Evolutionary conservation across 257 asterid genomes (phyloP), one percentile per base, ranked within the genome.

Genomic region (Perilla frutescens): DNA sequence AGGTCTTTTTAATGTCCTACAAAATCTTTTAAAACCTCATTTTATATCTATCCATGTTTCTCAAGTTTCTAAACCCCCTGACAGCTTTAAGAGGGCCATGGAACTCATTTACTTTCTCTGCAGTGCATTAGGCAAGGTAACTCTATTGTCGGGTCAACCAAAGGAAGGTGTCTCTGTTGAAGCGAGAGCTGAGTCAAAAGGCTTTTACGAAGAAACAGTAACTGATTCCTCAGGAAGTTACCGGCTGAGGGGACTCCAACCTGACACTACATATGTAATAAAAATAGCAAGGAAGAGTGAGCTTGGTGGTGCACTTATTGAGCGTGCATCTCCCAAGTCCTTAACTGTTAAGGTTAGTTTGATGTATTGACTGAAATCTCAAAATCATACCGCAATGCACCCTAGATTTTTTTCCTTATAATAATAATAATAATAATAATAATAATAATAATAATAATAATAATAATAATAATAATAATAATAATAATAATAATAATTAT

Each of bases 231-330:
- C 88, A 8, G 98, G 97, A 75, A 84, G 85, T 72, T 93, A 85
- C 68, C 92, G 98, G 56, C 84, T 93, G 74, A 89, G 98, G 83
- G 98, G 98, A 72, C 98, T 93, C 78, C 88, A 84, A 66, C 97
- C 97, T 55, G 89, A 81, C 62, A 87, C 96, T 39, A 76, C 87
- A 50, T 93, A 93, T 87, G 84, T 74, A 58, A 81, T 93, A 71
- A 93, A 82, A 84, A 81, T 93, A 77, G 87, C 87, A 63, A 85
- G 80, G 84, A 93, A 84, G 88, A 86, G 81, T 45, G 91, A 83
- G 41, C 76, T 67, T 73, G 84, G 73, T 73, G 87, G 82, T 80
- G 59, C 75, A 31, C 81, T 3, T 47, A 87, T 93, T 13, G 98
- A 93, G 79, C 96, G 96, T 64, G 92, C 98, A 65, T 91, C 97